Percentiles rank a stretch among this genome's conserved stretches.
These are phyloP conservation scores for Xylariaceae sp. DNA, from an alignment of 2,329 filamentous ascomycete species.

Conservation along the genomic window DNA sequence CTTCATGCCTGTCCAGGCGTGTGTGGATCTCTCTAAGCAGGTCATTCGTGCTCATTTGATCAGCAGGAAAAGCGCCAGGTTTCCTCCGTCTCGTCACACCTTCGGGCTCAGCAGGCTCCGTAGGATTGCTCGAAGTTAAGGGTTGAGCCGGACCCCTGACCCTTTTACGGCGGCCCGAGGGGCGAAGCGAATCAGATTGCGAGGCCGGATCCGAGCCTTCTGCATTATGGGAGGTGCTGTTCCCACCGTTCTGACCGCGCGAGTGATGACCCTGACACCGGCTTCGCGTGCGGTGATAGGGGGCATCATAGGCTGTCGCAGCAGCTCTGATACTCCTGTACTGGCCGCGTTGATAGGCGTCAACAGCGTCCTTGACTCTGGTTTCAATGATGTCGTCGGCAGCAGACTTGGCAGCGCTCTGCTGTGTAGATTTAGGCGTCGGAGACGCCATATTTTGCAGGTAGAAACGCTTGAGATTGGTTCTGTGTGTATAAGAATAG, in stretches of 20 bases:
- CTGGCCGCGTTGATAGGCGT: neutral
- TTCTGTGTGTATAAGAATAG: neutral
- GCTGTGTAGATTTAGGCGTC: neutral
- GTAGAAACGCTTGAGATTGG: neutral
- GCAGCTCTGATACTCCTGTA: neutral
- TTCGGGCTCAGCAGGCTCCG: neutral
- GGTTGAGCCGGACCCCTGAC: neutral
- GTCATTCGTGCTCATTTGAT: neutral
- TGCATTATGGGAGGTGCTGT: neutral
- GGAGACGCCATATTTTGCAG: neutral
- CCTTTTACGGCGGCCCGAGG: neutral
- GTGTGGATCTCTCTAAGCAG: neutral
- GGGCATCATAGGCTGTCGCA: neutral
- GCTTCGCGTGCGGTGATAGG: neutral
- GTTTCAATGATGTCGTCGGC: slow-evolving; percentile 1
- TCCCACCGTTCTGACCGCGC: neutral
- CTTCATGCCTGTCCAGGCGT: slow-evolving; percentile 1
- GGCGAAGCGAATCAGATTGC: neutral
- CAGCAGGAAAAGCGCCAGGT: neutral
- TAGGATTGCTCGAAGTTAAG: neutral
- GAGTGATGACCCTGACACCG: neutral
- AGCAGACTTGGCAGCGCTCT: neutral
- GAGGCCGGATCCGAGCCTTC: neutral
- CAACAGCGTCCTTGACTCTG: neutral
- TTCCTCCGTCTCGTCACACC: neutral